phyloP scores from a whole-genome alignment of 192 early-diverging fungal genomes.

The Backusella australiensis region DNA sequence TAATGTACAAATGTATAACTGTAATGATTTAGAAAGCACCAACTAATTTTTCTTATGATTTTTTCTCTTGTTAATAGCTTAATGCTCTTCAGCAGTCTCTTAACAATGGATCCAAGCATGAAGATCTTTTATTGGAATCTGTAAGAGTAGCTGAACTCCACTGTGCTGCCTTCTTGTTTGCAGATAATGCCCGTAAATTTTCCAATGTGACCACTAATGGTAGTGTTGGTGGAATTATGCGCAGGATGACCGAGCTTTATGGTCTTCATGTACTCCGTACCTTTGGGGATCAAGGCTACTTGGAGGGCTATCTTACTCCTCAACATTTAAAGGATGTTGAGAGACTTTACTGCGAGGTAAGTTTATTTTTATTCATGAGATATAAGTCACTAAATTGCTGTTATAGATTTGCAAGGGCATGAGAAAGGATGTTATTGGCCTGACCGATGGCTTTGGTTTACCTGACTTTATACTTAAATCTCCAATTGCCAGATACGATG shows the following conservation, averaged over 20 bases:
- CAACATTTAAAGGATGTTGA: slow-evolving; percentile 42
- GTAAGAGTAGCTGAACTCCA: slow-evolving; percentile 35
- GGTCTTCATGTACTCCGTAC: slow-evolving; percentile 40
- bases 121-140: slow-evolving; percentile 30
- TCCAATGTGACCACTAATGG: background rate
- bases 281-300: slow-evolving; percentile 41
- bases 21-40: background rate
- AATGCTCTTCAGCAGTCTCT: slow-evolving; percentile 17
- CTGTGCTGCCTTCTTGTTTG: slow-evolving; percentile 22
- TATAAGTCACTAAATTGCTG: background rate
- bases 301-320: slow-evolving; percentile 50
- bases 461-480: slow-evolving; percentile 59
- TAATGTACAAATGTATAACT: background rate
- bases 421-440: slow-evolving; percentile 48
- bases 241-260: slow-evolving; percentile 43
- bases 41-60: background rate
- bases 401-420: slow-evolving; percentile 19
- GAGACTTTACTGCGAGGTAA: slow-evolving; percentile 27
- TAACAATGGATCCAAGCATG: slow-evolving; percentile 20
- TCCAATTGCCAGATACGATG: slow-evolving; percentile 58
- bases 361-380: background rate
- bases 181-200: slow-evolving; percentile 15
- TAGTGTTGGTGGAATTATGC: slow-evolving; percentile 37
- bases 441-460: slow-evolving; percentile 53
- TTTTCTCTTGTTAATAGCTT: slow-evolving; percentile 10